Conservation (phyloP, 176 grass and related monocot genomes). For the Zoysia pacifica region DNA sequence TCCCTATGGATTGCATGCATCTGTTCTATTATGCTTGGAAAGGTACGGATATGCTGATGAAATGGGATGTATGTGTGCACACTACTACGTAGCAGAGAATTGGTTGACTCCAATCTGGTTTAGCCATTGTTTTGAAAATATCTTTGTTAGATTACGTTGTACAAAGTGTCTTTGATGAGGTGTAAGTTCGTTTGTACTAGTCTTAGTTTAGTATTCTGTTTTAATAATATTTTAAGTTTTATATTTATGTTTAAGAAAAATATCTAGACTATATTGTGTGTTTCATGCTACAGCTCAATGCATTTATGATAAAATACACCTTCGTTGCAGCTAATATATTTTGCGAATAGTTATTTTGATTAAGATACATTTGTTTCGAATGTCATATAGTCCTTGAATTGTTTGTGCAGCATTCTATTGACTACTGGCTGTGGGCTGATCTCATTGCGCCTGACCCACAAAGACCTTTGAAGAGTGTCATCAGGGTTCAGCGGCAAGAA, state of each 20-base stretch:
- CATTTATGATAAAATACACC: not conserved
- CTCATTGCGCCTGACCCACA: constrained; percentile 81
- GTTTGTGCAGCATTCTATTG: constrained; percentile 81
- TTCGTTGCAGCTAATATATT: not conserved
- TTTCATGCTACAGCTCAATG: not conserved
- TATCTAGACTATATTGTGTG: not conserved
- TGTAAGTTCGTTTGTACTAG: not conserved
- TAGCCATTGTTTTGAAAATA: no score
- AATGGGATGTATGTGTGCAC: not conserved
- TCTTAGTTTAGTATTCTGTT: not conserved
- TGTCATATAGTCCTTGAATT: constrained; percentile 14
- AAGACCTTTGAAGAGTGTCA: constrained; percentile 75
- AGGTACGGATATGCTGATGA: constrained; percentile 10
- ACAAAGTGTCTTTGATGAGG: no score
- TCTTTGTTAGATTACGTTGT: no score
- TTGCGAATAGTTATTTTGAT: not conserved
- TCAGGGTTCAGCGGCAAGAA: constrained; percentile 73
- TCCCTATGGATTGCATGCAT: not conserved
- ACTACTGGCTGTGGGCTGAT: constrained; percentile 99
- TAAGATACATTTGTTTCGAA: constrained; percentile 4
- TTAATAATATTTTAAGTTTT: not conserved
- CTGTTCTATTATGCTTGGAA: constrained; percentile 1
- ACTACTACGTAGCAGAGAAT: constrained; percentile 2
- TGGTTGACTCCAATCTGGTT: not conserved
- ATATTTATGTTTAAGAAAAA: not conserved